Base-by-base conservation (phyloP, 495 filamentous ascomycete genomes). In the Neurospora sp. region DNA sequence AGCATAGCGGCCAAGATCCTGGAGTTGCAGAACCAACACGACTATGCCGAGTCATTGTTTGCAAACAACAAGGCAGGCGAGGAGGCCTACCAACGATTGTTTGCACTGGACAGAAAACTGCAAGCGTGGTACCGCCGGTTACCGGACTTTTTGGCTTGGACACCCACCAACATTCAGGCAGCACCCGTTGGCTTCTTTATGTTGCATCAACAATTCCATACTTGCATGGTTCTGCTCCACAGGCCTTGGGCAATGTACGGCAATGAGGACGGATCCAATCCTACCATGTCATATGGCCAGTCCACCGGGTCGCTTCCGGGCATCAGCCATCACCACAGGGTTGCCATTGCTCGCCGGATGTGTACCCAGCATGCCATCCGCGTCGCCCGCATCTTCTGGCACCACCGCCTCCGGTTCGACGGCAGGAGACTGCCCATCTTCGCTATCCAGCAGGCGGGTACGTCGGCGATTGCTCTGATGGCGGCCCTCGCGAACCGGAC, bases 291-390 rank as follows among this genome's bases (percentile, higher is more conserved):
- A 3, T 70, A 72, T 4, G 37, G 44, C 18, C 71, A 59, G 42
- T 72, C 70, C 22, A 18, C 35, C 68, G 39, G 65, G 9, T 16
- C 73, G 10, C 65, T 45, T 4, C 53, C 72, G 10, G 70, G 73
- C 9, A 70, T 70, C n/a, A 74, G 70, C 31, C 73, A 82, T 18
- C 81, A 84, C 69, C 83, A 82, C 74, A 79, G 83, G 74, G 79
- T 82, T 37, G 80, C 81, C 18, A 74, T 86, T 40, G 82, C 82
- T 18, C 80, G 84, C 18, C 81, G 80, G 44, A 84, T 85, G 69
- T 88, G 85, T 76, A 88, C 85, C 0, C 84, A 86, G 71, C 84
- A 86, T 69, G 85, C 86, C 10, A 84, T 87, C 70, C 75, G 83
- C 8, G 78, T 87, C 5, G 82, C 85, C 0, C 78, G 83, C 9